A percentile compares a stretch with the other conserved stretches of the same genome.
Conservation (phyloP, 164 flowering plant species). For the Amborella trichopoda region DNA sequence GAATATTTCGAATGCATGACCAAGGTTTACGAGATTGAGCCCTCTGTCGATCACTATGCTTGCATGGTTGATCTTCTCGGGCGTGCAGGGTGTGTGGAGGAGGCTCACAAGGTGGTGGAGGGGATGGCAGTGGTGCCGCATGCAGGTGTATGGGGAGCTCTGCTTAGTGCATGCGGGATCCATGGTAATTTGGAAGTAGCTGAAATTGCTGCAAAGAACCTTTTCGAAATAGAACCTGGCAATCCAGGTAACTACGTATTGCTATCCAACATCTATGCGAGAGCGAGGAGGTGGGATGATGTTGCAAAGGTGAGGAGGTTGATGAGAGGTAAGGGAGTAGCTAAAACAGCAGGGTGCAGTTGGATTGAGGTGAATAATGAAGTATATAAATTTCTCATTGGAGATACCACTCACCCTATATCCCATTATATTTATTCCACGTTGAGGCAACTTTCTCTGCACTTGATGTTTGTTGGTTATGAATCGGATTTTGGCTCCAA, state of each 20-base stretch:
- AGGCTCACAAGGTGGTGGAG: slow-evolving; percentile 5
- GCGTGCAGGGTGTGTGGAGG: slow-evolving; percentile 7
- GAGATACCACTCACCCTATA: slow-evolving; percentile 3
- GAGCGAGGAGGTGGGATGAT: slow-evolving; percentile 6
- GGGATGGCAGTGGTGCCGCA: slow-evolving; percentile 7
- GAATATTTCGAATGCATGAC: slow-evolving; percentile 5
- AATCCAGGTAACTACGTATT: slow-evolving; percentile 8
- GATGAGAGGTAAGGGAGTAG: slow-evolving; percentile 5
- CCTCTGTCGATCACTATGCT: slow-evolving; percentile 5
- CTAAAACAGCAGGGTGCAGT: slow-evolving; percentile 10
- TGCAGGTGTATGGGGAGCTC: slow-evolving; percentile 11
- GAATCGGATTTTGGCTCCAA: background rate
- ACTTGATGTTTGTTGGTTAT: background rate
- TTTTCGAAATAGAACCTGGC: slow-evolving; percentile 6
- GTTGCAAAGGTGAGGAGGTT: slow-evolving; percentile 5
- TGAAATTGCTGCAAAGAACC: slow-evolving; percentile 5
- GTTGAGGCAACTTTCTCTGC: slow-evolving; percentile 7
- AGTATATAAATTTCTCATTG: slow-evolving; percentile 3
- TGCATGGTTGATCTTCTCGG: slow-evolving; percentile 13
- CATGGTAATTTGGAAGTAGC: slow-evolving; percentile 5
- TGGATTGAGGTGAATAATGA: slow-evolving; percentile 4
- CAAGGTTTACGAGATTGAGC: slow-evolving; percentile 1
- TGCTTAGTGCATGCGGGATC: slow-evolving; percentile 5
- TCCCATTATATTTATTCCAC: background rate
- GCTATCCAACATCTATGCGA: slow-evolving; percentile 9